phyloP scores from a whole-genome alignment of 1,284 basidiomycete species.

The Pseudomicrostroma phylloplanum region DNA sequence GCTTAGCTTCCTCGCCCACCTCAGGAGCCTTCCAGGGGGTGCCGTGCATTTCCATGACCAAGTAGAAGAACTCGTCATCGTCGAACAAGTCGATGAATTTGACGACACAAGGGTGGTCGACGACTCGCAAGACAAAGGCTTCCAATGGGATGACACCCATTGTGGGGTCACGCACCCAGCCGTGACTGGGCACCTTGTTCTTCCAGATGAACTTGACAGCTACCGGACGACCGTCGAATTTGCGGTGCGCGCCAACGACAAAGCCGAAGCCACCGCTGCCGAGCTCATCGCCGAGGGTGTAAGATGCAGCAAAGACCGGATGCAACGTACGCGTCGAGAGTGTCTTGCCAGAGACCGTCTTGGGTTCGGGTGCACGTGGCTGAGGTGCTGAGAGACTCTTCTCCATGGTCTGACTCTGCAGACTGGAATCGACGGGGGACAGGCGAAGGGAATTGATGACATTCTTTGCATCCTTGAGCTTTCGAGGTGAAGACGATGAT shows the following conservation, averaged over 20 bases:
- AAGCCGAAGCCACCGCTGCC: conserved; percentile 88
- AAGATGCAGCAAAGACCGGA: conserved; percentile 62
- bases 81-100: conserved; percentile 76
- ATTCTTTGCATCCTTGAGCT: conserved; percentile 63
- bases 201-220: conserved; percentile 91
- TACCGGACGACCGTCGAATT: conserved; percentile 61
- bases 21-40: conserved; percentile 63
- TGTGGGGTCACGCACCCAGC: conserved; percentile 64
- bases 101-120: conserved; percentile 74
- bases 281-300: conserved; percentile 65
- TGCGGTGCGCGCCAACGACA: conserved; percentile 56
- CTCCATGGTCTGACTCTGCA: conserved; percentile 44
- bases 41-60: conserved; percentile 87
- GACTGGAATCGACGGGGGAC: conserved; percentile 59
- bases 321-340: conserved; percentile 58
- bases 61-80: conserved; percentile 74
- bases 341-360: conserved; percentile 33
- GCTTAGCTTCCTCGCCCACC: conserved; percentile 6
- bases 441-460: conserved; percentile 63
- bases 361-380: conserved; percentile 15
- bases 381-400: conserved; percentile 35
- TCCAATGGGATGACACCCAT: conserved; percentile 64
- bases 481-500: conserved; percentile 53
- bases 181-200: conserved; percentile 69
- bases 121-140: conserved; percentile 66